Evolutionary conservation across 345 rosid genomes (phyloP).

Genomic region (Linum trigynum): DNA sequence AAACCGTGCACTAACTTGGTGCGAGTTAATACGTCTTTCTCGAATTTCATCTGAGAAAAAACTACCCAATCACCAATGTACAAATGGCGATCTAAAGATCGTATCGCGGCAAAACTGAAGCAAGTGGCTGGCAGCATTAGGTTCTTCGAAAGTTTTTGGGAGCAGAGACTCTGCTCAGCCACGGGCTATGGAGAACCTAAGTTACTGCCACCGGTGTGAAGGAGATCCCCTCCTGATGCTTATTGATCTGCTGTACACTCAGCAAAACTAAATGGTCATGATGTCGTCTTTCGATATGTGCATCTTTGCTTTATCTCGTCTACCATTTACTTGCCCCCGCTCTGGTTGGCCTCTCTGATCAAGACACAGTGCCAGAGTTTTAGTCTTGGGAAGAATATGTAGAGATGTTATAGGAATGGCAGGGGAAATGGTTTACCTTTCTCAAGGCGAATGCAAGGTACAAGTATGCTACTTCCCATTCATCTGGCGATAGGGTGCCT

Average conservation of each 20-base stretch:
- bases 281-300: constrained; percentile 65
- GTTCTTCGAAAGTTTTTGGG: no score
- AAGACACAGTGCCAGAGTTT: background rate
- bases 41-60: no score
- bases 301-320: constrained; percentile 74
- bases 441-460: constrained; percentile 75
- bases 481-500: constrained; percentile 88
- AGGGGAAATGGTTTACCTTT: constrained; percentile 42
- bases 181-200: no score
- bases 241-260: background rate
- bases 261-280: constrained; percentile 20
- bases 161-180: no score
- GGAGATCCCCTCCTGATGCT: background rate
- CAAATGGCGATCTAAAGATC: background rate
- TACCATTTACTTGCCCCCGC: constrained; percentile 32
- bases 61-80: no score
- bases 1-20: no score
- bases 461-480: constrained; percentile 92
- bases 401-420: no score
- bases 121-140: background rate
- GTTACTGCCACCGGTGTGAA: no score
- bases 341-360: constrained; percentile 71
- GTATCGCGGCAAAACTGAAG: background rate
- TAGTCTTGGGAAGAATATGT: background rate
- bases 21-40: no score